Percentiles rank a stretch among this genome's conserved stretches.
Evolutionary conservation across 2,329 filamentous ascomycete genomes (phyloP).

Genomic region (Talaromyces albobiverticillius): DNA sequence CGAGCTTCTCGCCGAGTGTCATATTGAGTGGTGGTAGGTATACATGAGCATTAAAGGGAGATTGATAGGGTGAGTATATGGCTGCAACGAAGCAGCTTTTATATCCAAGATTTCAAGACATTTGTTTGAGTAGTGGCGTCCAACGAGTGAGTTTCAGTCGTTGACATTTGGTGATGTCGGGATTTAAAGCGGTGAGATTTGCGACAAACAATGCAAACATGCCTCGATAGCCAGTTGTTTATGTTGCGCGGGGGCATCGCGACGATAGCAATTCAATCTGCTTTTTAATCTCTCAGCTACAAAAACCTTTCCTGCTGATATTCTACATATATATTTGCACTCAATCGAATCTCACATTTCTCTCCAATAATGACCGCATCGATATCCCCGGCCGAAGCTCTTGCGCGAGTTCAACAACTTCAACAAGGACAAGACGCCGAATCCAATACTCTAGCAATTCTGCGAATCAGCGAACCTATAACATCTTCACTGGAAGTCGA

Average conservation of each 20-base stretch:
- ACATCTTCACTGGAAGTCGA: conserved; percentile 42
- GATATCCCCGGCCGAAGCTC: conserved; percentile 22
- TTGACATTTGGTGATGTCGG: neutral
- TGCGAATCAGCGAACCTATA: conserved; percentile 74
- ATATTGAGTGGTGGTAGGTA: conserved; percentile 18
- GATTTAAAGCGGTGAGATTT: neutral
- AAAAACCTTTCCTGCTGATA: too few species aligned
- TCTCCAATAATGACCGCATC: conserved; percentile 19
- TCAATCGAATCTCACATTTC: neutral
- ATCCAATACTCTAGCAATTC: conserved; percentile 58
- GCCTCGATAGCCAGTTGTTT: conserved; percentile 11
- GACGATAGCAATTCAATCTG: neutral
- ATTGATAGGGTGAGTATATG: neutral
- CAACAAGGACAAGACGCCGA: conserved; percentile 29
- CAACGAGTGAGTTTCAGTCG: neutral
- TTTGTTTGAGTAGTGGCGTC: neutral
- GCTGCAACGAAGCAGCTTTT: conserved; percentile 3
- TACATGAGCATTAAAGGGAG: neutral
- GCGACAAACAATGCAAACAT: conserved; percentile 19
- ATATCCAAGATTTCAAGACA: neutral
- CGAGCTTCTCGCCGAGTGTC: conserved; percentile 31
- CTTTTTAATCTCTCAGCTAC: too few species aligned
- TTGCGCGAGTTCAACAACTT: conserved; percentile 47
- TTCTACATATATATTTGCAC: too few species aligned
- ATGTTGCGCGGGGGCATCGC: neutral